phyloP scores from a whole-genome alignment of 2,329 filamentous ascomycete genomes.

The Rhinocladiella similis region DNA sequence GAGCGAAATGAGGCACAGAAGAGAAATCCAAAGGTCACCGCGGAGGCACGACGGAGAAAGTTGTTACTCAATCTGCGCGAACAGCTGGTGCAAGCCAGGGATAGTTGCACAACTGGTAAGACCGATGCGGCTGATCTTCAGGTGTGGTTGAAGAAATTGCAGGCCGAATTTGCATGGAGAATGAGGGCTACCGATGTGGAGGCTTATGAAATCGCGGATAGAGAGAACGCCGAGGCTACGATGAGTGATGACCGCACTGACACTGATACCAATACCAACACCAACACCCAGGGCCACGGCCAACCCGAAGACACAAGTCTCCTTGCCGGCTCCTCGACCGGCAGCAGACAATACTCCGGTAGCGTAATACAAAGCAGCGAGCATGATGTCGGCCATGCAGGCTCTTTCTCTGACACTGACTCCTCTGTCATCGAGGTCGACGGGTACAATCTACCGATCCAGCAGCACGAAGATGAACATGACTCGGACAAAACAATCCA shows the following conservation, averaged over 20 bases:
- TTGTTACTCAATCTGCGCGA: constrained; percentile 72
- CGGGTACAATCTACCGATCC: no score
- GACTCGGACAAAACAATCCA: no score
- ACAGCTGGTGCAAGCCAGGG: constrained; percentile 66
- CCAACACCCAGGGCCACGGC: no score
- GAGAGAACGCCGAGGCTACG: neutral
- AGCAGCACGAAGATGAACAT: no score
- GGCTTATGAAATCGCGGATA: neutral
- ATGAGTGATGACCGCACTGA: neutral
- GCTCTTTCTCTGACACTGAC: no score
- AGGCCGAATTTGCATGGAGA: constrained; percentile 70
- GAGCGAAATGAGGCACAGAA: constrained; percentile 59
- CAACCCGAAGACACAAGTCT: no score
- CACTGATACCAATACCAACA: no score
- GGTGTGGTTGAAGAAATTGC: constrained; percentile 65
- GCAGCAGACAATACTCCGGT: no score
- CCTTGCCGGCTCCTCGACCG: no score
- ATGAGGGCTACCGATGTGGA: constrained; percentile 67
- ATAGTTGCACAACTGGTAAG: constrained; percentile 42
- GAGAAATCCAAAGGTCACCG: constrained; percentile 58
- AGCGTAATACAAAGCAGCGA: no score
- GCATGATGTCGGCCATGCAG: no score
- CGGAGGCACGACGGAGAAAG: constrained; percentile 65
- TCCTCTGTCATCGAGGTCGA: no score
- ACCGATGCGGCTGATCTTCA: constrained; percentile 66